Evolutionary conservation across 1,139 yeast genomes (phyloP), one percentile per base, ranked within the genome.

Genomic region (Zhuliangozyma parablackwelliae): DNA sequence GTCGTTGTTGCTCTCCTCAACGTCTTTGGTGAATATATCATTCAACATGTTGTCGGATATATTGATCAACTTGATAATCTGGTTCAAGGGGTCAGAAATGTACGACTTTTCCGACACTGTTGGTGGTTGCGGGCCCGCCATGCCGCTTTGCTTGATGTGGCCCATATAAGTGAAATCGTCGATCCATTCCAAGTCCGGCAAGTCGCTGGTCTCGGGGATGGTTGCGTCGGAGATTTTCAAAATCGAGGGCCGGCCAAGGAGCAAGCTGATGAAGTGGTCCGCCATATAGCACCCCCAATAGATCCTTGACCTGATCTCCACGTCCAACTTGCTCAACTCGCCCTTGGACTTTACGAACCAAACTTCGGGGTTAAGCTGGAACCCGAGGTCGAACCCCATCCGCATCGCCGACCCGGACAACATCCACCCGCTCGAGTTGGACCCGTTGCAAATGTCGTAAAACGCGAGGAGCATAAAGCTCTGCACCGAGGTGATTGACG

Each of bases 211-310:
- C 46, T 78, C 83, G 0, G 81, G 79, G 7, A 79, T 76, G 1
- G 82, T 69, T 0, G 83, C 76, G 49, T 80, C 82, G 29, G 74
- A 69, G 34, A 74, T 62, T 45, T 78, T 76, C 40, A 80, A 57
- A 2, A 77, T 59, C 0, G 82, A 72, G 0, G 83, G 82, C 34
- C 85, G 56, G 2, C 86, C 85, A 35, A 79, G 54, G 35, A 79
- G 60, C 35, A 79, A 56, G 51, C 81, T 72, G 23, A 79, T 75
- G 47, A 79, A 76, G 49, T 79, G 82, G 49, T 80, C 86, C 3
- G 83, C 82, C 44, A 79, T 63, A 48, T 75, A 80, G 37, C 81
- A 71, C 2, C 86, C 85, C 86, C 86, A 80, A 51, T 76, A 80
- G 8, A 80, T 75, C 44, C 86, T 59, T 31, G 79, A 70, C 43